phyloP scores from a whole-genome alignment of 768 basidiomycete species.

The Calocera viscosa region DNA sequence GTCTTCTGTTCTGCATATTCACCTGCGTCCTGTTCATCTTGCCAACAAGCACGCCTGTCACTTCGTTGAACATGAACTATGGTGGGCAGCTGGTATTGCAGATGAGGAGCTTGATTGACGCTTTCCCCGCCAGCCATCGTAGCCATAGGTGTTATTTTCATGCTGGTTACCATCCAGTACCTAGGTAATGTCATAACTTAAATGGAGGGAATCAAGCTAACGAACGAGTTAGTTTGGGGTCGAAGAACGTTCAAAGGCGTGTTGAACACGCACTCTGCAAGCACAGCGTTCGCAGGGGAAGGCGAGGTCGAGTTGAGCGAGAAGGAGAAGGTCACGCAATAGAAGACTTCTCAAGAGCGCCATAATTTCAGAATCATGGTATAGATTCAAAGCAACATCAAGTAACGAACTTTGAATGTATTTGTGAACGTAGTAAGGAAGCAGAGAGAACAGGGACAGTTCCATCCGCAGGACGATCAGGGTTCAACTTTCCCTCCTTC shows the following conservation, averaged over 20 bases:
- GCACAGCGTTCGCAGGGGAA: background rate
- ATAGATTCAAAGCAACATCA: too few species aligned
- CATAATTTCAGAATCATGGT: too few species aligned
- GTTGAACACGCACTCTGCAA: background rate
- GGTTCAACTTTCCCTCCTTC: background rate
- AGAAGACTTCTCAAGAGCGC: too few species aligned
- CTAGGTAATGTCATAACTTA: background rate
- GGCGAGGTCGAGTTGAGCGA: background rate
- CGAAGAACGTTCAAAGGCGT: background rate
- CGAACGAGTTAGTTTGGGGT: background rate
- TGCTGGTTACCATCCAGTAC: conserved; percentile 30
- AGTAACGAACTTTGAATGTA: too few species aligned
- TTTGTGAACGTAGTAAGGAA: too few species aligned
- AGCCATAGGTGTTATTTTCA: conserved; percentile 36
- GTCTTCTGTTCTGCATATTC: conserved; percentile 40
- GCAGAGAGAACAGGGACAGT: too few species aligned
- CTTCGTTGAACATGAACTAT: conserved; percentile 44
- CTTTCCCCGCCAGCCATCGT: conserved; percentile 28
- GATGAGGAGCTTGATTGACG: background rate
- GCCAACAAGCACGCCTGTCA: conserved; percentile 43
- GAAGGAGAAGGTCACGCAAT: background rate
- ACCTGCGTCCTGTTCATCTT: conserved; percentile 45
- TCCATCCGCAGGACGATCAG: background rate
- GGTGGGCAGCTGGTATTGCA: conserved; percentile 8
- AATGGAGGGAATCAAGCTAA: background rate